Percentiles rank a stretch among this genome's conserved stretches.
phyloP scores from a whole-genome alignment of 306 rosid genomes.

The Quercus parvula region DNA sequence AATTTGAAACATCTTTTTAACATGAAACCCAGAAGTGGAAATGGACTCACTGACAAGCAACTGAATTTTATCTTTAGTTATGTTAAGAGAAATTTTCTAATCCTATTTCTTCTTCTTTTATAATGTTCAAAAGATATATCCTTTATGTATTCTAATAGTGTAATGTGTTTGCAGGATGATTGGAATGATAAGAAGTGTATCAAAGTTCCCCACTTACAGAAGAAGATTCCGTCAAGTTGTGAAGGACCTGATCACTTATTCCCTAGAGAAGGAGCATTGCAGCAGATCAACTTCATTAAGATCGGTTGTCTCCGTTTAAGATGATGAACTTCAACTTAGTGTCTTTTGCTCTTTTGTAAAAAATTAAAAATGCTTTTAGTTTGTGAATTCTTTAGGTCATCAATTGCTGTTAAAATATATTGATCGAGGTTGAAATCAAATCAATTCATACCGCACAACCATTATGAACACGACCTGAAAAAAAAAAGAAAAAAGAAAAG shows the following conservation, averaged over 20 bases:
- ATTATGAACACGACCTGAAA: neutral
- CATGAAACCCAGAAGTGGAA: neutral
- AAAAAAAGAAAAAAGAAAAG: neutral
- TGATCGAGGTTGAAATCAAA: neutral
- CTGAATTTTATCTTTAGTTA: no score
- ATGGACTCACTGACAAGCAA: no score
- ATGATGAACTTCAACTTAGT: conserved; percentile 3
- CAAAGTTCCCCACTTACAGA: conserved; percentile 75
- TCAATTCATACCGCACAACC: neutral
- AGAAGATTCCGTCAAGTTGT: conserved; percentile 63
- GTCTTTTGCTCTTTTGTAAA: neutral
- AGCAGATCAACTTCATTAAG: conserved; percentile 32
- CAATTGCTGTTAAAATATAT: conserved; percentile 5
- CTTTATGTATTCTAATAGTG: conserved; percentile 16
- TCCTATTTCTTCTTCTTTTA: neutral
- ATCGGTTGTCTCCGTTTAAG: conserved; percentile 41
- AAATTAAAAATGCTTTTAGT: neutral
- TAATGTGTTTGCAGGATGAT: conserved; percentile 54
- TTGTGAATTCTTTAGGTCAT: conserved; percentile 28
- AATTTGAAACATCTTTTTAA: neutral
- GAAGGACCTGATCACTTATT: conserved; percentile 47
- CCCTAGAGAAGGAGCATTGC: conserved; percentile 26
- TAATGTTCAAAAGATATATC: neutral
- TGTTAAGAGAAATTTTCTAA: neutral
- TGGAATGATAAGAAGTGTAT: conserved; percentile 62